phyloP scores from a whole-genome alignment of 2,329 filamentous ascomycete genomes.

The Leptoxyphium fumago region DNA sequence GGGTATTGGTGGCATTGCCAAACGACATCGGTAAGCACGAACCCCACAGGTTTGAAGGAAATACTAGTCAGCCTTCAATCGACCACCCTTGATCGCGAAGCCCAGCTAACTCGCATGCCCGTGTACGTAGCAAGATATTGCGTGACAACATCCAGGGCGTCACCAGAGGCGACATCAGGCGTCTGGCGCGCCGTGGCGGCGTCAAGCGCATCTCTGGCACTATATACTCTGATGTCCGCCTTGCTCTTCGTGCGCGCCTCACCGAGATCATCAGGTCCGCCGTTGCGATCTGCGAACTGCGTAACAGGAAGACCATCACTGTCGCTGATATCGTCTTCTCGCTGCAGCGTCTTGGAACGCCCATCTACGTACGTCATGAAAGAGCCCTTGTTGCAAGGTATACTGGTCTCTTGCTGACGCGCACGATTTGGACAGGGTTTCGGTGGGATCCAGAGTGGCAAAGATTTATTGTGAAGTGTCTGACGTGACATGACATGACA shows the following conservation, averaged over 20 bases:
- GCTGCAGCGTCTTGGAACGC: conserved; percentile 1
- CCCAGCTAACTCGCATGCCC: conserved; percentile 22
- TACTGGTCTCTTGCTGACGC: too few species aligned
- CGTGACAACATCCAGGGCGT: conserved; percentile 98
- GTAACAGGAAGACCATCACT: conserved; percentile 44
- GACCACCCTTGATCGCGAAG: not conserved
- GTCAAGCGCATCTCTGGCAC: conserved; percentile 51
- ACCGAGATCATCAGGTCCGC: conserved; percentile 8
- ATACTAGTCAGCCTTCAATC: not conserved
- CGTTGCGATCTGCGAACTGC: conserved; percentile 30
- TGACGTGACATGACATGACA: too few species aligned
- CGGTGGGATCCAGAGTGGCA: too few species aligned
- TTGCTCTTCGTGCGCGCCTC: conserved; percentile 36
- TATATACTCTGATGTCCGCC: conserved; percentile 48
- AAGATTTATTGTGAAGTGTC: too few species aligned
- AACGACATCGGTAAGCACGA: conserved; percentile 11
- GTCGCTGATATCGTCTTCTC: conserved; percentile 36
- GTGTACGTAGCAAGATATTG: conserved; percentile 82
- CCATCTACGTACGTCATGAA: conserved; percentile 2
- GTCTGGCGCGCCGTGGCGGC: conserved; percentile 55
- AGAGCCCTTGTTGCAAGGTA: too few species aligned
- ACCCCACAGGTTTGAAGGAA: not conserved
- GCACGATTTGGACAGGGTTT: too few species aligned
- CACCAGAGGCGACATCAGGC: conserved; percentile 51
- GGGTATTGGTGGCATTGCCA: conserved; percentile 3